A percentile compares a stretch with the other conserved stretches of the same genome.
These are phyloP conservation scores for Cyclotella kingstonii DNA, from an alignment of 108 stramenopile genomes.

Conservation along the genomic window DNA sequence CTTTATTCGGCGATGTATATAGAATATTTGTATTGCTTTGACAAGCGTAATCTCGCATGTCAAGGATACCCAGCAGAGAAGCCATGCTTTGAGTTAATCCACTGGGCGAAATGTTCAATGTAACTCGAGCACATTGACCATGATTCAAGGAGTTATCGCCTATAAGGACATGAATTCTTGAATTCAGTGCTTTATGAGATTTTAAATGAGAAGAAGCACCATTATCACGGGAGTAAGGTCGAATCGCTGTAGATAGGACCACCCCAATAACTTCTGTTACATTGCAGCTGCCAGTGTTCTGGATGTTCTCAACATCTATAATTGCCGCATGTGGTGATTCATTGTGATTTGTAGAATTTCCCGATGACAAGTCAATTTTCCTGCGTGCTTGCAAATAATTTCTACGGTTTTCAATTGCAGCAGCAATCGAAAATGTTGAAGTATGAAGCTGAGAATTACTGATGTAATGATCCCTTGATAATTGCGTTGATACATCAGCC, in stretches of 20 bases:
- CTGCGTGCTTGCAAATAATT: no score
- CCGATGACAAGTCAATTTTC: no score
- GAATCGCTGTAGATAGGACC: conserved; percentile 11
- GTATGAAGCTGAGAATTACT: no score
- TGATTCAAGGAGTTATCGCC: conserved; percentile 19
- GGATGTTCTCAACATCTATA: neutral
- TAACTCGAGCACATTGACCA: conserved; percentile 35
- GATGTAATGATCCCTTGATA: no score
- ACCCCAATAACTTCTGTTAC: conserved; percentile 14
- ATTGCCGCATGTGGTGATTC: neutral
- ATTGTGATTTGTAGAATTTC: no score
- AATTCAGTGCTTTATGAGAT: neutral
- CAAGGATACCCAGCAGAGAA: conserved; percentile 2
- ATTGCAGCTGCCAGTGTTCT: neutral
- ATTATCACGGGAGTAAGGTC: neutral
- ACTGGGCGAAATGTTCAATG: neutral
- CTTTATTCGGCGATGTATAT: neutral
- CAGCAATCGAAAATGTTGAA: no score
- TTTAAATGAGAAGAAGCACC: neutral
- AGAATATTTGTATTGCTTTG: neutral
- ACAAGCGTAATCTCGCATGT: neutral
- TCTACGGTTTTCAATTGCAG: no score
- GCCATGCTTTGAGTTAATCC: neutral
- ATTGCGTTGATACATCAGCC: no score
- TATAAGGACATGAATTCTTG: conserved; percentile 18